These are phyloP conservation scores for Rhizophagus prolifer DNA, from an alignment of 192 early-diverging fungal species.

Conservation along the genomic window DNA sequence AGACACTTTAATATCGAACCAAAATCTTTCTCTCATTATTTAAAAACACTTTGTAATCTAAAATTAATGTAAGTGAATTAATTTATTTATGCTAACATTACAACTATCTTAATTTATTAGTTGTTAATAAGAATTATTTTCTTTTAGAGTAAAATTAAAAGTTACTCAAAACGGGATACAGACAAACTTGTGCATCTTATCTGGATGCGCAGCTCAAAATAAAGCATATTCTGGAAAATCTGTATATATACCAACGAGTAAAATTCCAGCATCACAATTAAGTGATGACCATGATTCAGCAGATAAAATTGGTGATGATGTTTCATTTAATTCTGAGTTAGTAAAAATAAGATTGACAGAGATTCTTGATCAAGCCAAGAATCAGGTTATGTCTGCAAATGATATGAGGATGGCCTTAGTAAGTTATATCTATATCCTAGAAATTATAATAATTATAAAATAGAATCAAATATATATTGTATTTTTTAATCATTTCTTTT, in stretches of 20 bases:
- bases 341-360: conserved; percentile 56
- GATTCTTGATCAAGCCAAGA: conserved; percentile 50
- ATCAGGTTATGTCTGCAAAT: conserved; percentile 49
- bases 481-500: not conserved
- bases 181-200: conserved; percentile 61
- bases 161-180: conserved; percentile 54
- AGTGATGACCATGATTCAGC: conserved; percentile 22
- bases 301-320: conserved; percentile 31
- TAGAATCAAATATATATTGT: not conserved
- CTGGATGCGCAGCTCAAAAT: conserved; percentile 51
- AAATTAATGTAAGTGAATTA: conserved; percentile 49
- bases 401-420: conserved; percentile 61
- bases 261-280: conserved; percentile 14
- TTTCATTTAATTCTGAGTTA: conserved; percentile 54
- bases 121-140: not conserved
- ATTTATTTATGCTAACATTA: not conserved
- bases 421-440: conserved; percentile 17
- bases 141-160: conserved; percentile 60
- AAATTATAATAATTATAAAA: not conserved
- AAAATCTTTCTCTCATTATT: conserved; percentile 58
- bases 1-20: conserved; percentile 59
- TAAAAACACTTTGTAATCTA: conserved; percentile 50
- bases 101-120: not conserved
- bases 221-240: conserved; percentile 46
- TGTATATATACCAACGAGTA: conserved; percentile 29